Percentiles rank a stretch among this genome's conserved stretches.
phyloP scores from a whole-genome alignment of 2,329 filamentous ascomycete genomes.

The Penicillium sp. region DNA sequence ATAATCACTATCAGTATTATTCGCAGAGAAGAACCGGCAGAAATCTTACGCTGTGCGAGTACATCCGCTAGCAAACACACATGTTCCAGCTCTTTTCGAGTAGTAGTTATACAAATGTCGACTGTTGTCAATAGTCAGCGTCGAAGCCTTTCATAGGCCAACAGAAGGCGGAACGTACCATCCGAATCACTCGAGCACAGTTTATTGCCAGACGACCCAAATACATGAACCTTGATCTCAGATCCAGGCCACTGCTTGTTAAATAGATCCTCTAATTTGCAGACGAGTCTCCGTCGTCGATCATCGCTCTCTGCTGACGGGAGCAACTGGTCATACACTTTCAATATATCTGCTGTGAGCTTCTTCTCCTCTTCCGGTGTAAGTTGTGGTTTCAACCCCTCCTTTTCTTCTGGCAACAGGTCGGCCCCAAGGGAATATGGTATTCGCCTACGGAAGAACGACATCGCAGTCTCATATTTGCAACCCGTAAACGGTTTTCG shows the following conservation, averaged over 20 bases:
- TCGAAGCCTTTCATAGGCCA: not conserved
- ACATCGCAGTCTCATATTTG: constrained; percentile 85
- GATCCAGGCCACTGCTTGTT: constrained; percentile 91
- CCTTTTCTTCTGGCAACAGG: constrained; percentile 70
- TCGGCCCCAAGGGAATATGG: constrained; percentile 89
- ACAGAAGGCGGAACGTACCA: constrained; percentile 60
- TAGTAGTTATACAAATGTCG: constrained; percentile 95
- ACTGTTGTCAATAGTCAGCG: constrained; percentile 60
- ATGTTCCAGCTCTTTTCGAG: constrained; percentile 83
- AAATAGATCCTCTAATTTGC: constrained; percentile 85
- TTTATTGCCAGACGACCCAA: constrained; percentile 97
- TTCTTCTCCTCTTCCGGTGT: constrained; percentile 74
- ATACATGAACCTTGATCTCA: constrained; percentile 87
- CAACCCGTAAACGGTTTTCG: constrained; percentile 72
- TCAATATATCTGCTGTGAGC: constrained; percentile 80
- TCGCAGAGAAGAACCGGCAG: constrained; percentile 2
- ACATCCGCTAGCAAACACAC: constrained; percentile 90
- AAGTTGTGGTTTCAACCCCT: constrained; percentile 72
- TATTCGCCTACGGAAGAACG: constrained; percentile 82
- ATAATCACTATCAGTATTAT: constrained; percentile 22
- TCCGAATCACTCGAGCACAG: constrained; percentile 96
- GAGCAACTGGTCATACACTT: constrained; percentile 82
- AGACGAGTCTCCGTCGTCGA: constrained; percentile 75
- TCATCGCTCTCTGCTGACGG: constrained; percentile 80
- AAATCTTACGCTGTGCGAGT: constrained; percentile 76